These are phyloP conservation scores for Tylopilus felleus DNA, from an alignment of 768 basidiomycete species.

Conservation along the genomic window DNA sequence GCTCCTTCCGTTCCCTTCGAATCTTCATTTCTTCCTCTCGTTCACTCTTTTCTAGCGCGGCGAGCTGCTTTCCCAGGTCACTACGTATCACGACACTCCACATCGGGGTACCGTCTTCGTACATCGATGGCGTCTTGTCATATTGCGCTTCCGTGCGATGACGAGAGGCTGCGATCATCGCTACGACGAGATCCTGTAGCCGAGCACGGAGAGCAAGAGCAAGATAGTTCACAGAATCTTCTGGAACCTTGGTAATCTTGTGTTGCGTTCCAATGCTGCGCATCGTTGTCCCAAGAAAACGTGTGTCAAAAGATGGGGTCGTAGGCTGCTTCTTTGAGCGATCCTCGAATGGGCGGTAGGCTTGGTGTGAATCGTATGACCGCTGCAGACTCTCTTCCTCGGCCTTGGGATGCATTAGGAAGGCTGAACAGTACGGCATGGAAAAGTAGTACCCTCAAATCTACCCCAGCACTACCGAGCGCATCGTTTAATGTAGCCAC, in stretches of 20 bases:
- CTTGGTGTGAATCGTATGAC: conserved; percentile 55
- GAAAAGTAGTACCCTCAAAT: conserved; percentile 57
- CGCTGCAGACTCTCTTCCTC: conserved; percentile 82
- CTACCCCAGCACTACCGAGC: conserved; percentile 82
- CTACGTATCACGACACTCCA: conserved; percentile 77
- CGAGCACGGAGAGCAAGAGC: conserved; percentile 76
- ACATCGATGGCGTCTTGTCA: conserved; percentile 61
- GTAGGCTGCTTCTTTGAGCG: conserved; percentile 73
- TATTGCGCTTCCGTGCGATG: conserved; percentile 73
- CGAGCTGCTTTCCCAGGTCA: conserved; percentile 77
- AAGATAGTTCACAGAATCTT: conserved; percentile 73
- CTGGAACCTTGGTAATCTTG: conserved; percentile 63
- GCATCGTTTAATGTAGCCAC: conserved; percentile 81
- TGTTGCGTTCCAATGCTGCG: conserved; percentile 64
- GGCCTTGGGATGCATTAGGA: conserved; percentile 47
- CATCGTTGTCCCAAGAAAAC: conserved; percentile 63
- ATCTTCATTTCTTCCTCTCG: conserved; percentile 79
- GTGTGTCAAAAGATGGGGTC: conserved; percentile 66
- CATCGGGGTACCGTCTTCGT: conserved; percentile 70
- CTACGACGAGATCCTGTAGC: conserved; percentile 62
- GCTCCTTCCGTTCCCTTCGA: conserved; percentile 74
- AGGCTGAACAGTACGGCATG: background rate
- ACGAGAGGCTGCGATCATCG: conserved; percentile 63
- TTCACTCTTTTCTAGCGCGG: conserved; percentile 71
- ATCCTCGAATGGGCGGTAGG: conserved; percentile 71